phyloP scores from a whole-genome alignment of 2,329 filamentous ascomycete species.

The Byssoonygena ceratinophila region DNA sequence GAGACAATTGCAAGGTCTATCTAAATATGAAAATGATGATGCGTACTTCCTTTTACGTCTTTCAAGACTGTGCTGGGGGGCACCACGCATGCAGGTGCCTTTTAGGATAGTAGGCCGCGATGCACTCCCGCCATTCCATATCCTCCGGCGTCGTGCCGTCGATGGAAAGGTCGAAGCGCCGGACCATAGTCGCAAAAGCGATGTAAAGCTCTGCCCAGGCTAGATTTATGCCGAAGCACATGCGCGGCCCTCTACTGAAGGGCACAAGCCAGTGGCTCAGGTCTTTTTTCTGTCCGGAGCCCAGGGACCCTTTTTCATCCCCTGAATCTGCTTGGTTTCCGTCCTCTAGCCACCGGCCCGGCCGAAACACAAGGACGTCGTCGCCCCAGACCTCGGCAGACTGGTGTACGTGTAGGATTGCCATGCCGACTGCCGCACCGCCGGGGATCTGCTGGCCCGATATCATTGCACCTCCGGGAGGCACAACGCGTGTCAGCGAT shows the following conservation, averaged over 20 bases:
- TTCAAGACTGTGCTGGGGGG: not conserved
- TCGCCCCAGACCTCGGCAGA: conserved; percentile 22
- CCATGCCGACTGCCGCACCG: not conserved
- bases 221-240: conserved; percentile 36
- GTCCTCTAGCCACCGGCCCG: conserved; percentile 17
- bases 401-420: conserved; percentile 14
- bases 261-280: conserved; percentile 25
- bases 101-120: not conserved
- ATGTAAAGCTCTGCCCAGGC: not conserved
- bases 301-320: not conserved
- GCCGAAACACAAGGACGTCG: conserved; percentile 17
- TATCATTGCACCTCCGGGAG: conserved; percentile 14
- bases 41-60: no score
- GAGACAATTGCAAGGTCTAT: no score
- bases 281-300: no score
- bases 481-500: conserved; percentile 12
- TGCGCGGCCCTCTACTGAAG: conserved; percentile 31
- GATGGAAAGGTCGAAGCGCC: conserved; percentile 12
- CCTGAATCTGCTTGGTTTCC: no score
- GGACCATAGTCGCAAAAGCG: conserved; percentile 14
- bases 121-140: conserved; percentile 4
- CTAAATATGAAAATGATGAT: no score
- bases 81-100: conserved; percentile 3
- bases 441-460: conserved; percentile 16
- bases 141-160: not conserved